phyloP scores from a whole-genome alignment of 176 grass and related monocot genomes.

The Musa troglodytarum region DNA sequence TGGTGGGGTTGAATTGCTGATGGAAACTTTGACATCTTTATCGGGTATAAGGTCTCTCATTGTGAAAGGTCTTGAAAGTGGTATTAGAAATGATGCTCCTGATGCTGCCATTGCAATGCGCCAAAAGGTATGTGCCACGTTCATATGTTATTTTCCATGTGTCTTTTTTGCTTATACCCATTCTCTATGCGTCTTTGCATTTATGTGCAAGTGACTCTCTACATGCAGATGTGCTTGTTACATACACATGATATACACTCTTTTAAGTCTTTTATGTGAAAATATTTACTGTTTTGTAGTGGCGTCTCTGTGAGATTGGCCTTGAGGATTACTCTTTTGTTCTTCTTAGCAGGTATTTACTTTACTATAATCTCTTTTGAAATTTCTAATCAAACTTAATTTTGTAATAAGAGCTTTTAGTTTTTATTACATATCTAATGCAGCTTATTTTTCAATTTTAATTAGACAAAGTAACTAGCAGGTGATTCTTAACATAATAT shows the following conservation, averaged over 20 bases:
- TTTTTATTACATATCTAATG: not conserved
- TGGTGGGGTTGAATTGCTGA: constrained; percentile 37
- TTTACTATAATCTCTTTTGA: not conserved
- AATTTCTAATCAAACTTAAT: not conserved
- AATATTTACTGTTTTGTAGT: constrained; percentile 43
- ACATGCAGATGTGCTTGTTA: not conserved
- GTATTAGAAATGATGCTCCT: constrained; percentile 88
- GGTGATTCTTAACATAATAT: too few species aligned
- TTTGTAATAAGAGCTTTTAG: not conserved
- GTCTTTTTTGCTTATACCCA: too few species aligned
- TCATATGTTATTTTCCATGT: too few species aligned
- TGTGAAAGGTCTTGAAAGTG: constrained; percentile 85
- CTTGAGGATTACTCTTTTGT: constrained; percentile 97
- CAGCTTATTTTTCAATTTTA: not conserved
- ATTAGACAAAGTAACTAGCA: not conserved
- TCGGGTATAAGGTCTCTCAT: constrained; percentile 55
- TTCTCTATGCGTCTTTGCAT: too few species aligned
- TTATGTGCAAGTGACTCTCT: not conserved
- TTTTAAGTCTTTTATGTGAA: not conserved
- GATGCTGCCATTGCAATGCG: constrained; percentile 88
- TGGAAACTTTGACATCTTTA: constrained; percentile 65
- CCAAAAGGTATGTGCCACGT: constrained; percentile 51
- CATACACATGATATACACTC: not conserved
- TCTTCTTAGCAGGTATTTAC: constrained; percentile 65
- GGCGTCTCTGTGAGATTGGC: constrained; percentile 92